Evolutionary conservation across 192 early-diverging fungal species (phyloP), one percentile per base, ranked within the genome.

Genomic region (Coemansia sp.): DNA sequence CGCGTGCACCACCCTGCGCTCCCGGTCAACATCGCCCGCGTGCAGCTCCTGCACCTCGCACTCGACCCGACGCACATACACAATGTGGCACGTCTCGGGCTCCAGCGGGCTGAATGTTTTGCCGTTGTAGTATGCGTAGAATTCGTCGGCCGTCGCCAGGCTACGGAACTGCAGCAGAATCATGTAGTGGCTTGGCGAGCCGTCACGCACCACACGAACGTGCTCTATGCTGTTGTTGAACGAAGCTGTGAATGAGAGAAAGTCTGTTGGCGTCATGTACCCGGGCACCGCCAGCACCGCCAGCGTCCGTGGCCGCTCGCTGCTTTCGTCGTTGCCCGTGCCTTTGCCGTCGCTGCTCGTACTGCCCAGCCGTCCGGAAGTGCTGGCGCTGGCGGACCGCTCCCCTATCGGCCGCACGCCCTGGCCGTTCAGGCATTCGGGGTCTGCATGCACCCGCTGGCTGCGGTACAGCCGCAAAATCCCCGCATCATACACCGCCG

Each of bases 261-360:
- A 92, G 70, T 98, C 97, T 5, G 89, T 86, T 6, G 94, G 82
- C 19, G 91, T 88, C 85, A 95, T 87, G 70, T 92, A 95, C 0
- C 85, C 81, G 0, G 97, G 97, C 3, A 98, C 91, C 25, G 91
- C 92, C 18, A 98, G 75, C 1, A 95, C 83, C 50, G 86, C 86
- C 5, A 97, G 69, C 16, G 85, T 64, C 3, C 35, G 40, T 6
- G 62, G 56, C 25, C 52, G 61, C 14, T 48, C 46, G 14, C n/a
- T n/a, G n/a, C n/a, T n/a, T n/a, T n/a, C n/a, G n/a, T n/a, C n/a
- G n/a, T n/a, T n/a, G n/a, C n/a, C n/a, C n/a, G n/a, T n/a, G n/a
- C n/a, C n/a, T n/a, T n/a, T n/a, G n/a, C 10, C 31, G 31, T 40
- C 35, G n/a, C 35, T 23, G 18, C 23, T 23, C 10, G 21, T 27